phyloP scores from a whole-genome alignment of 202 grass and related monocot genomes.

The Panicum virgatum region DNA sequence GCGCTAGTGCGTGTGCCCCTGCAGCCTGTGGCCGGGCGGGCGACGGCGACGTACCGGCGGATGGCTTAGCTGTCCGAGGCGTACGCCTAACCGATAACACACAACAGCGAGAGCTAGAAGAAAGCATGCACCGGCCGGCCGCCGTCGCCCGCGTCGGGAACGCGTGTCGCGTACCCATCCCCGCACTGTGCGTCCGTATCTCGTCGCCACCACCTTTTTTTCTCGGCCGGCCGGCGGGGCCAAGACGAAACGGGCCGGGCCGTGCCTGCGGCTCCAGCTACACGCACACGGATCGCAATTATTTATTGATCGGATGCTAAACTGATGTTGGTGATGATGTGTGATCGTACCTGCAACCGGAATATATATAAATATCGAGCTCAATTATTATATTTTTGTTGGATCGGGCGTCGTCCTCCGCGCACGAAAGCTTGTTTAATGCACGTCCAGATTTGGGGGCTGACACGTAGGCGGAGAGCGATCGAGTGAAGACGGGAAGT shows the following conservation, averaged over 20 bases:
- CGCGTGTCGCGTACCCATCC: slow-evolving; percentile 29
- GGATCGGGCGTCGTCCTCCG: background rate
- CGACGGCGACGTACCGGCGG: slow-evolving; percentile 11
- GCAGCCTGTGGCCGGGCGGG: background rate
- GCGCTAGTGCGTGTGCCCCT: too few species aligned
- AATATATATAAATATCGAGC: background rate
- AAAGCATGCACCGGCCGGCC: slow-evolving; percentile 34
- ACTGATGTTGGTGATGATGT: background rate
- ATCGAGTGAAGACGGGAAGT: background rate
- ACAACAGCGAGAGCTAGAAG: background rate
- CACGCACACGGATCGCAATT: background rate
- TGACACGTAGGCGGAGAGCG: slow-evolving; percentile 1
- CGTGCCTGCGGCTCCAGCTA: background rate
- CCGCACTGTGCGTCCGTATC: background rate
- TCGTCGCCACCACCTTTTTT: background rate
- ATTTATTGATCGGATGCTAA: background rate
- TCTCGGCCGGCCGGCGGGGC: background rate
- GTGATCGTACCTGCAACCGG: background rate
- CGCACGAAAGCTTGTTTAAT: slow-evolving; percentile 24
- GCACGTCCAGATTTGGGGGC: background rate
- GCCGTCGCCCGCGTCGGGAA: slow-evolving; percentile 23
- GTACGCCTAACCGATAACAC: slow-evolving; percentile 31
- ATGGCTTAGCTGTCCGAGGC: slow-evolving; percentile 13
- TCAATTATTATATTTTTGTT: background rate
- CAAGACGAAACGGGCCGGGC: background rate